Evolutionary conservation across 2,329 filamentous ascomycete genomes (phyloP).

Genomic region (Lojkania enalia): DNA sequence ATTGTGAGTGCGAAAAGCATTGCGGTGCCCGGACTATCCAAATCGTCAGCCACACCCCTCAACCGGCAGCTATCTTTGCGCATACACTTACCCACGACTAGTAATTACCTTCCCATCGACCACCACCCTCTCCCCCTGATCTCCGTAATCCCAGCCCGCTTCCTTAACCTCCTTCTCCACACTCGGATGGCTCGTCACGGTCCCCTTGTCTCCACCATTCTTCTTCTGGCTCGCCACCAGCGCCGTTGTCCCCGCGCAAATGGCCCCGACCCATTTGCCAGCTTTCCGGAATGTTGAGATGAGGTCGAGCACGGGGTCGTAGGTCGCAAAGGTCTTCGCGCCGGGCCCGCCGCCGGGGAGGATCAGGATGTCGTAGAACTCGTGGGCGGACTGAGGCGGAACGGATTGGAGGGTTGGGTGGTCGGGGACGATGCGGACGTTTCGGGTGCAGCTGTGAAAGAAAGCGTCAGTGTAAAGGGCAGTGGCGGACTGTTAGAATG

Average conservation of each 20-base stretch:
- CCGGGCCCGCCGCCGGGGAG: constrained; percentile 45
- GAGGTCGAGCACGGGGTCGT: constrained; percentile 28
- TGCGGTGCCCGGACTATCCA: constrained; percentile 43
- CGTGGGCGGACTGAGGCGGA: constrained; percentile 16
- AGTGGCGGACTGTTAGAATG: no score
- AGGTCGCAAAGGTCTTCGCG: constrained; percentile 39
- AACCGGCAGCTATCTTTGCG: neutral
- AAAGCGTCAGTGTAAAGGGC: neutral
- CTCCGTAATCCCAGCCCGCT: constrained; percentile 37
- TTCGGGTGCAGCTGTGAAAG: constrained; percentile 40
- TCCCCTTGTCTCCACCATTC: constrained; percentile 21
- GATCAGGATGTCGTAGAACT: constrained; percentile 39
- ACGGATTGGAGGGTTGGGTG: constrained; percentile 24
- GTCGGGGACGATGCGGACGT: constrained; percentile 44
- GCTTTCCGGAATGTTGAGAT: constrained; percentile 33
- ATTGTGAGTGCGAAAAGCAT: constrained; percentile 44
- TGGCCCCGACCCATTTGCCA: constrained; percentile 40
- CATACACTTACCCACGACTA: constrained; percentile 35
- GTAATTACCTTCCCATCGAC: constrained; percentile 43
- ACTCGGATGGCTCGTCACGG: constrained; percentile 46
- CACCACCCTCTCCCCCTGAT: constrained; percentile 39
- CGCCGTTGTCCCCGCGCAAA: constrained; percentile 46
- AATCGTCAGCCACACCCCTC: constrained; percentile 9
- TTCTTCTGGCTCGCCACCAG: constrained; percentile 34
- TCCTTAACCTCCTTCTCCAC: constrained; percentile 36